phyloP scores from a whole-genome alignment of 768 basidiomycete genomes.

The Rhizopogon vesiculosus region DNA sequence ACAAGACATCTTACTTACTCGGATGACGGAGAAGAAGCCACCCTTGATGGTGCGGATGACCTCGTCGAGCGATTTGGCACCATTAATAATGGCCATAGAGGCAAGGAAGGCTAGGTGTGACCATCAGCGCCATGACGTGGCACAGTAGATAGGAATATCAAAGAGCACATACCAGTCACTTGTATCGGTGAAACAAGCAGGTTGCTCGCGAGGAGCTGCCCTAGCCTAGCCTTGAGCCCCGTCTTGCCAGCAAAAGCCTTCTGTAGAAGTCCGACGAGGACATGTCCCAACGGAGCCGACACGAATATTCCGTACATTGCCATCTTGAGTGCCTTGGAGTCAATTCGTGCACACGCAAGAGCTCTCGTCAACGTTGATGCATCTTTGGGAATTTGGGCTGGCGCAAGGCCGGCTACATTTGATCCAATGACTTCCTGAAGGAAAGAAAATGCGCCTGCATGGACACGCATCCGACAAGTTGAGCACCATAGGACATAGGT shows the following conservation, averaged over 20 bases:
- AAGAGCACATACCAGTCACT: constrained; percentile 45
- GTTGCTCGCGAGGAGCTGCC: constrained; percentile 73
- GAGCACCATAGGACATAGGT: not conserved
- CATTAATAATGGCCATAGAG: constrained; percentile 81
- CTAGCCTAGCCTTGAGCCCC: constrained; percentile 56
- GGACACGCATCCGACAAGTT: not conserved
- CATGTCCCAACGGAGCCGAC: constrained; percentile 77
- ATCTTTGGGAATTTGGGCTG: constrained; percentile 44
- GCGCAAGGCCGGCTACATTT: constrained; percentile 59
- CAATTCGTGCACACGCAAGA: constrained; percentile 54
- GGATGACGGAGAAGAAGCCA: constrained; percentile 71
- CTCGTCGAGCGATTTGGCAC: constrained; percentile 62
- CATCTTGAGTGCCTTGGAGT: constrained; percentile 78
- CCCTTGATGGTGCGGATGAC: constrained; percentile 62
- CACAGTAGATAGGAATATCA: not conserved
- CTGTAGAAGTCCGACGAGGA: constrained; percentile 68
- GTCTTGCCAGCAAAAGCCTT: constrained; percentile 74
- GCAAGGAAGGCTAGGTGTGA: constrained; percentile 56
- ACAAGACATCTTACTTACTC: constrained; percentile 37
- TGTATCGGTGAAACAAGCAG: constrained; percentile 75
- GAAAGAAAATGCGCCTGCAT: constrained; percentile 49
- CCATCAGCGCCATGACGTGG: not conserved
- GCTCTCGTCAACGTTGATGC: constrained; percentile 47
- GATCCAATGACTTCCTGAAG: constrained; percentile 81
- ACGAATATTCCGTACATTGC: constrained; percentile 78